Evolutionary conservation across 2,329 filamentous ascomycete species (phyloP), one percentile per base, ranked within the genome.

Genomic region (Bipolaris victoriae): DNA sequence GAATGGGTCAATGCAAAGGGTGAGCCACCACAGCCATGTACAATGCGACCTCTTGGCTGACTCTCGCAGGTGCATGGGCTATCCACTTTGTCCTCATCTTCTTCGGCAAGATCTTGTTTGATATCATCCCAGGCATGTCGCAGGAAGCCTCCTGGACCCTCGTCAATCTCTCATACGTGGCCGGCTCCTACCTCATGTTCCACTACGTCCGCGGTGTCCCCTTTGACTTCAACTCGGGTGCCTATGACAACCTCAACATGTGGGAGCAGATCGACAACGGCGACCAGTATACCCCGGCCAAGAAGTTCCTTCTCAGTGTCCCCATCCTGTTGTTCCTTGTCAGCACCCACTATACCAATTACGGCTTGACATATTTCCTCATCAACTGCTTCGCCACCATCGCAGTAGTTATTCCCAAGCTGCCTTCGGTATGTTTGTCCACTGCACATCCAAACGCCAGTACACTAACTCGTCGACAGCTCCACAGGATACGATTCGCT

Each of bases 221-320:
- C 5, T 99, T 99, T 75, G 95, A 99, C 78, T 99, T 99, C 85
- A 99, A 99, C 76, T 90, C 91, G 55, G 95, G 95, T 58, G 95
- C 95, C 68, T 99, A 98, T 79, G 95, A 99, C 83, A 98, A 99
- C 78, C 85, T 99, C 74, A 99, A 98, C 82, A 98, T 99, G 95
- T 99, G 95, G 95, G 95, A 99, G 82, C 95, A 99, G 81, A 99
- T 99, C 77, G 95, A 99, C 82, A 96, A 98, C 72, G 95, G 95
- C 45, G 95, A 95, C 69, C 95, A 99, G 78, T 99, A 98, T 81
- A 99, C 95, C 0, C 95, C 95, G 3, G 91, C 95, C 65, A 99
- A 99, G 84, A 99, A 99, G 79, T 99, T 99, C 74, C 83, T 99
- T 58, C 88, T 98, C 69, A 92, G 90, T 71, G 94, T 98, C 33